These are phyloP conservation scores for Peniophora sp. DNA, from an alignment of 1,284 basidiomycete species.

Conservation along the genomic window DNA sequence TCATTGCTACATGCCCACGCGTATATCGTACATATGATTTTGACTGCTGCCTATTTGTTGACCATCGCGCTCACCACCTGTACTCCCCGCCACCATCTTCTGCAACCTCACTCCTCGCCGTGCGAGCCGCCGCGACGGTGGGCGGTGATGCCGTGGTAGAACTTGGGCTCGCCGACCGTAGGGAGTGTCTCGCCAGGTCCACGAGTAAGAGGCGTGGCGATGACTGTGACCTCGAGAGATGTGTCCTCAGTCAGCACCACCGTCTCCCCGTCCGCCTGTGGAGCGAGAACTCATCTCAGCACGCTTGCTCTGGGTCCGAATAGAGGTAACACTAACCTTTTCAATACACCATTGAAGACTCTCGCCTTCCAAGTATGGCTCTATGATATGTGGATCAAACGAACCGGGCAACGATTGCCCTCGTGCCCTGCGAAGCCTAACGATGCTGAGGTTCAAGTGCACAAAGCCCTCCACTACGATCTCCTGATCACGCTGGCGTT, in stretches of 20 bases:
- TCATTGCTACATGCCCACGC: no score
- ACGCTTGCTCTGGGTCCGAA: no score
- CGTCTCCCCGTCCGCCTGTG: neutral
- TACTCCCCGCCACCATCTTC: no score
- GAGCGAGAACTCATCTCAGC: conserved; percentile 11
- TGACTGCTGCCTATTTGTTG: no score
- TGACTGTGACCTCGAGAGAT: neutral
- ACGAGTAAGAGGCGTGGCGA: neutral
- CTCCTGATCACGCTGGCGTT: conserved; percentile 17
- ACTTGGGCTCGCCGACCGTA: neutral
- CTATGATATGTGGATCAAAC: conserved; percentile 25
- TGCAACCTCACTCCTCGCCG: no score
- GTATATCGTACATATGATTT: no score
- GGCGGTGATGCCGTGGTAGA: neutral
- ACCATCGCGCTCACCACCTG: no score
- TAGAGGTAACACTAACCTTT: no score
- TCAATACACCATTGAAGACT: conserved; percentile 26
- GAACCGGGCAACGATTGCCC: conserved; percentile 16
- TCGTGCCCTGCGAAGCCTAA: conserved; percentile 17
- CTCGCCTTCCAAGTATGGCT: conserved; percentile 27
- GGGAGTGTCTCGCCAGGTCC: neutral
- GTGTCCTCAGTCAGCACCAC: neutral
- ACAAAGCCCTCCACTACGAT: conserved; percentile 46
- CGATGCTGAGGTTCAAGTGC: conserved; percentile 30
- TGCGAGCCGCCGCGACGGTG: neutral